Evolutionary conservation across 208 protist genomes (phyloP).

Genomic region (Leishmania tropica): DNA sequence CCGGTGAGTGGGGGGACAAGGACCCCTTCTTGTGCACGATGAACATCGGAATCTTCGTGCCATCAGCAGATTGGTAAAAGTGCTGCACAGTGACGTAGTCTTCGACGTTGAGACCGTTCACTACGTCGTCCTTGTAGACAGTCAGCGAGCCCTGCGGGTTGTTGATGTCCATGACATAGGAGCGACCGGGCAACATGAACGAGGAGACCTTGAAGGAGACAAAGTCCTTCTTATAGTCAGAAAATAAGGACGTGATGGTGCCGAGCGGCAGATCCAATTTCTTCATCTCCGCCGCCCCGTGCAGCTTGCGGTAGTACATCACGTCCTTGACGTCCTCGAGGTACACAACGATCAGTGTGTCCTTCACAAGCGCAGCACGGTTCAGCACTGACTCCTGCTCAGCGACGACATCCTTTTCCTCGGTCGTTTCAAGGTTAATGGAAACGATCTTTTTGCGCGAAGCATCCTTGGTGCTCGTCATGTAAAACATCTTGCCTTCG

Average conservation of each 20-base stretch:
- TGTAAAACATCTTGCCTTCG: conserved; percentile 82
- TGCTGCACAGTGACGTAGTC: conserved; percentile 88
- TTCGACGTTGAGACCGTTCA: conserved; percentile 67
- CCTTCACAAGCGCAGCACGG: conserved; percentile 46
- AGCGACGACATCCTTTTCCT: conserved; percentile 65
- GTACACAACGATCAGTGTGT: conserved; percentile 88
- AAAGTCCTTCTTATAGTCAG: conserved; percentile 61
- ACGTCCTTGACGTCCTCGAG: conserved; percentile 95
- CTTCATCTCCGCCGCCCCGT: conserved; percentile 24
- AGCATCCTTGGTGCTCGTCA: conserved; percentile 90
- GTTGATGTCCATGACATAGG: conserved; percentile 78
- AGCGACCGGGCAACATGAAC: conserved; percentile 90
- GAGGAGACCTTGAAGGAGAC: conserved; percentile 92
- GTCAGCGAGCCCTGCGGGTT: conserved; percentile 61
- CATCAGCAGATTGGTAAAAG: conserved; percentile 91
- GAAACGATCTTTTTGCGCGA: conserved; percentile 87
- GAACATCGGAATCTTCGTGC: conserved; percentile 95
- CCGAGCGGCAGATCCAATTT: conserved; percentile 86
- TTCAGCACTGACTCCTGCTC: conserved; percentile 78
- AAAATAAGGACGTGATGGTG: conserved; percentile 53
- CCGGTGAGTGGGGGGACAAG: conserved; percentile 64
- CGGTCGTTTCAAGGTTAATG: conserved; percentile 60
- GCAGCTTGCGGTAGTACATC: conserved; percentile 75
- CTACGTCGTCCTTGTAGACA: conserved; percentile 73
- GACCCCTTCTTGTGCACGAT: conserved; percentile 84